These are phyloP conservation scores for Solanum lignicaule DNA, from an alignment of 257 asterid genomes.

Conservation along the genomic window DNA sequence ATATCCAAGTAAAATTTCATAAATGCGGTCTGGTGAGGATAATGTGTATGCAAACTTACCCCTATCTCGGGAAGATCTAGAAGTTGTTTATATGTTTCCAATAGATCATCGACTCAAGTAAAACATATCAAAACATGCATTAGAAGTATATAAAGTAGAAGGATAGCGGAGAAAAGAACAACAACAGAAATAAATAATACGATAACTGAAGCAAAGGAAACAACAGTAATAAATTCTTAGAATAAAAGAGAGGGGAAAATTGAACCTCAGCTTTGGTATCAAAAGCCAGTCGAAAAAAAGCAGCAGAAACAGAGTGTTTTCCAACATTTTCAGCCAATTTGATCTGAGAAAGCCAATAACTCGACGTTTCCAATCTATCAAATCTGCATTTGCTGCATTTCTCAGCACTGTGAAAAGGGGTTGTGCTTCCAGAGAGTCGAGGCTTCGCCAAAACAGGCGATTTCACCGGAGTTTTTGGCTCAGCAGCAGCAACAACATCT, in stretches of 20 bases:
- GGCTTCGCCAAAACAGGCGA: conserved; percentile 21
- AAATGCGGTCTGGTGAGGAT: neutral
- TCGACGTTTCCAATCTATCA: conserved; percentile 56
- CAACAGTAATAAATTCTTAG: neutral
- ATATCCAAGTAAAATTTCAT: neutral
- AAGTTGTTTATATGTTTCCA: rapidly evolving
- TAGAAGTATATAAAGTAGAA: neutral
- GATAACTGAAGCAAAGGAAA: neutral
- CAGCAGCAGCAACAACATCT: conserved; percentile 8
- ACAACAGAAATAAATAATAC: neutral
- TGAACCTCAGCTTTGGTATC: conserved; percentile 72
- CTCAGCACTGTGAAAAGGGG: conserved; percentile 57
- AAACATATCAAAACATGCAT: neutral
- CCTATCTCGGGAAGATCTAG: neutral
- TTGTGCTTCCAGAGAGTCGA: conserved; percentile 16
- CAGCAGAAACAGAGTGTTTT: conserved; percentile 52
- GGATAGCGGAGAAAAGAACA: neutral
- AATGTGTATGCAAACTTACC: neutral
- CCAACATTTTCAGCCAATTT: conserved; percentile 55
- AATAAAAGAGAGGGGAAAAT: neutral
- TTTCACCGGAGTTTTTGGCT: conserved; percentile 39
- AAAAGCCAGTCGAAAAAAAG: conserved; percentile 50
- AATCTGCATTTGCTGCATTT: conserved; percentile 79
- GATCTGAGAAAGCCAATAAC: conserved; percentile 76
- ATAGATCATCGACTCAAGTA: neutral